Evolutionary conservation across 805 yeast genomes (phyloP).

Genomic region (Kodamaea jinghongensis): DNA sequence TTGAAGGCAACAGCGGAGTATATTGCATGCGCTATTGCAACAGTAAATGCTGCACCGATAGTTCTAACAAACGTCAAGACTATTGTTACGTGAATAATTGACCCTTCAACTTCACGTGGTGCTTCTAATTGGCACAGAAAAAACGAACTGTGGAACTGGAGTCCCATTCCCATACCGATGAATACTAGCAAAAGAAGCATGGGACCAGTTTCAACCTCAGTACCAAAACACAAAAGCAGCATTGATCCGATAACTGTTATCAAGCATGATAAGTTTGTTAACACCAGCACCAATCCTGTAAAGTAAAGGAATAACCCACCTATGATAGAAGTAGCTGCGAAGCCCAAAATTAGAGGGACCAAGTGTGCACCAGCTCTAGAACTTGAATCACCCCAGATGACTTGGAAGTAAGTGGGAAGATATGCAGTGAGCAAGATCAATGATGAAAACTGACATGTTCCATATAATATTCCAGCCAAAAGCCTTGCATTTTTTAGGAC

Average conservation of each 20-base stretch:
- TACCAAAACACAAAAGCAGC: conserved; percentile 25
- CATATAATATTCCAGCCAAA: no score
- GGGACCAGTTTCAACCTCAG: conserved; percentile 19
- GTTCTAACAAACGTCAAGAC: conserved; percentile 32
- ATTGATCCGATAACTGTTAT: conserved; percentile 36
- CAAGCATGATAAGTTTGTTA: conserved; percentile 27
- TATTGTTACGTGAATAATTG: conserved; percentile 33
- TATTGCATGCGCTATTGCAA: conserved; percentile 30
- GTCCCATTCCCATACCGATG: conserved; percentile 36
- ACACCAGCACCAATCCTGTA: conserved; percentile 28
- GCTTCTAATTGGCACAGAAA: conserved; percentile 36
- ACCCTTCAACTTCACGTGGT: conserved; percentile 33
- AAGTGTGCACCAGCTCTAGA: conserved; percentile 38
- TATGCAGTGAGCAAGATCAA: conserved; percentile 27
- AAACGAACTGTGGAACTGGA: conserved; percentile 36
- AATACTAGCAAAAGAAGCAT: conserved; percentile 33
- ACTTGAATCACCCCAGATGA: conserved; percentile 29
- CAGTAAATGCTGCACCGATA: conserved; percentile 31
- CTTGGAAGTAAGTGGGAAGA: conserved; percentile 40
- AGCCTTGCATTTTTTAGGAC: no score
- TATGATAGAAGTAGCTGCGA: conserved; percentile 27
- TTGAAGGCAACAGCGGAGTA: conserved; percentile 18
- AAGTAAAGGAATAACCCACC: conserved; percentile 30
- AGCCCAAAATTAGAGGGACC: conserved; percentile 33
- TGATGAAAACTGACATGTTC: no score